Evolutionary conservation across 1,284 basidiomycete genomes (phyloP).

Genomic region (Tranzscheliella williamsii): DNA sequence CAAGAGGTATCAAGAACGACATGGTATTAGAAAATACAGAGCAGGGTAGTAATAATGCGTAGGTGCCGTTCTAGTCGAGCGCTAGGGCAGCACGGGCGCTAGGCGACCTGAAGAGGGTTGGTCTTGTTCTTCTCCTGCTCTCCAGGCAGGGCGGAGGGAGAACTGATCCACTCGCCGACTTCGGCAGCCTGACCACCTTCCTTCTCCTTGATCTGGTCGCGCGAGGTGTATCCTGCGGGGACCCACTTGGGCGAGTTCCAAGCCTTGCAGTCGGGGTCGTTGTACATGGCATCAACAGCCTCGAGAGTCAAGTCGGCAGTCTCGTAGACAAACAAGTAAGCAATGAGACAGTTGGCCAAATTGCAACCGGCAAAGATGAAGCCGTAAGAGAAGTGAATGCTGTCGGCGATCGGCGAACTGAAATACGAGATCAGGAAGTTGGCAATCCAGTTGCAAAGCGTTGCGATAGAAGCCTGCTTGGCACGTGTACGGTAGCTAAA

Average conservation of each 20-base stretch:
- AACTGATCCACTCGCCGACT: conserved; percentile 41
- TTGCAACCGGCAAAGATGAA: conserved; percentile 71
- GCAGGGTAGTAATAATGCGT: too few relatives aligned
- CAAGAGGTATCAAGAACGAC: too few relatives aligned
- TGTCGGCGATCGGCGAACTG: conserved; percentile 48
- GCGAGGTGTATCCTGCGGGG: conserved; percentile 51
- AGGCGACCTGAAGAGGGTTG: conserved; percentile 34
- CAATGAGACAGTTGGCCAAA: conserved; percentile 67
- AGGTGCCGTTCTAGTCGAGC: too few relatives aligned
- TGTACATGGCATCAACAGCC: conserved; percentile 76
- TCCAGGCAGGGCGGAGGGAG: conserved; percentile 34
- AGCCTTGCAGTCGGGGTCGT: conserved; percentile 70
- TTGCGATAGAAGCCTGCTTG: conserved; percentile 75
- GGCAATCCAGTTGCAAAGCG: conserved; percentile 70
- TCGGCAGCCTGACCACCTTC: conserved; percentile 27
- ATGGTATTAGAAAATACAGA: too few relatives aligned
- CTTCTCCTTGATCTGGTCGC: conserved; percentile 47
- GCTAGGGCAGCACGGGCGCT: too few relatives aligned
- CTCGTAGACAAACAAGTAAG: conserved; percentile 79
- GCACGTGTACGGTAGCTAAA: conserved; percentile 76
- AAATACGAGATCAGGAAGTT: conserved; percentile 79
- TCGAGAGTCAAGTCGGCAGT: conserved; percentile 73
- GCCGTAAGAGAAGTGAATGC: conserved; percentile 69
- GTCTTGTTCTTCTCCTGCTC: conserved; percentile 46
- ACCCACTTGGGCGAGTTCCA: conserved; percentile 68